Evolutionary conservation across 768 basidiomycete species (phyloP).

Genomic region (Kwoniella bestiolae): DNA sequence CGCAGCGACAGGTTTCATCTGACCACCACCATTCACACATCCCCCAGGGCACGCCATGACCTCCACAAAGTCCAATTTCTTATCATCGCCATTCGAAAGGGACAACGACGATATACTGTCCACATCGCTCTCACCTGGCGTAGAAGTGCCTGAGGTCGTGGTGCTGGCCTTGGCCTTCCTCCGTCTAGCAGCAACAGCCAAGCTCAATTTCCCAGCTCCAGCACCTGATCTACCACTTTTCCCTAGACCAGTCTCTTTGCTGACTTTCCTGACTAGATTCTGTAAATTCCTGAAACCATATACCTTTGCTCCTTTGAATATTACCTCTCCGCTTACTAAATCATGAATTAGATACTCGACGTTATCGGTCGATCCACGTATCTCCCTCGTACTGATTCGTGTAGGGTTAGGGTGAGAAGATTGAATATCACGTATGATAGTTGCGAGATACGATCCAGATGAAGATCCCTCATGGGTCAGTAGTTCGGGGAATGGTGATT

Average conservation of each 20-base stretch:
- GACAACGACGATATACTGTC: conserved; percentile 30
- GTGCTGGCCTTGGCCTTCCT: conserved; percentile 29
- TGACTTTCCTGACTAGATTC: conserved; percentile 91
- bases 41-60: conserved; percentile 98
- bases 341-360: conserved; percentile 58
- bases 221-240: conserved; percentile 47
- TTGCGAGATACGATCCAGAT: conserved; percentile 89
- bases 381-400: conserved; percentile 42
- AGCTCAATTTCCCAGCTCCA: conserved; percentile 46
- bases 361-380: conserved; percentile 57
- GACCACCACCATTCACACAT: conserved; percentile 97
- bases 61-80: conserved; percentile 55
- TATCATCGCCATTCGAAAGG: conserved; percentile 36
- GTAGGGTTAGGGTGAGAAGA: conserved; percentile 41
- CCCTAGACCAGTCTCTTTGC: conserved; percentile 77
- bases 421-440: conserved; percentile 68
- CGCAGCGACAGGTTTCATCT: conserved; percentile 60
- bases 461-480: conserved; percentile 79
- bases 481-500: conserved; percentile 68
- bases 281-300: conserved; percentile 98
- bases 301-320: conserved; percentile 93
- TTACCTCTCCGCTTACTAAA: conserved; percentile 63
- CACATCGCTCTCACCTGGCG: conserved; percentile 29
- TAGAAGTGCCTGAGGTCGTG: conserved; percentile 9
- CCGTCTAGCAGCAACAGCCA: conserved; percentile 52